These are phyloP conservation scores for Lablab purpureus DNA, from an alignment of 306 rosid genomes.

Conservation along the genomic window DNA sequence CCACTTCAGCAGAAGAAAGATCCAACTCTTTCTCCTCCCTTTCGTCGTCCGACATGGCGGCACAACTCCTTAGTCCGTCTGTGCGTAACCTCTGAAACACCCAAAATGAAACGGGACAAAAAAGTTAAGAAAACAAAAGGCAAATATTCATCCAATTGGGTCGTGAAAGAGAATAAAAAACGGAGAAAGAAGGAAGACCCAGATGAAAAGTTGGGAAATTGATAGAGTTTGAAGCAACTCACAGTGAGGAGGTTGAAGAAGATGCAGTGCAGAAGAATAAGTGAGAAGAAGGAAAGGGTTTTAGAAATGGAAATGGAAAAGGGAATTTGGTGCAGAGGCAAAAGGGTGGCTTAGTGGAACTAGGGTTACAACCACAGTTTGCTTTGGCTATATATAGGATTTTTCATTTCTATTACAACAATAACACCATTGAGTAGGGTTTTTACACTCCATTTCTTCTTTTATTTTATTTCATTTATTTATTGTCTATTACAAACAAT, in stretches of 20 bases:
- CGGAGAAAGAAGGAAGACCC: background rate
- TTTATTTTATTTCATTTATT: too few species aligned
- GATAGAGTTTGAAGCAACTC: slow-evolving; percentile 17
- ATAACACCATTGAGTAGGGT: slow-evolving; percentile 44
- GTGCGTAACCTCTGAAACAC: background rate
- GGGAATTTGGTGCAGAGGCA: background rate
- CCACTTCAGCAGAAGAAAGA: slow-evolving; percentile 87
- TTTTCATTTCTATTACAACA: slow-evolving; percentile 23
- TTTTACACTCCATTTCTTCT: background rate
- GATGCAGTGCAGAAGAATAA: background rate
- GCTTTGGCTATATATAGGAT: slow-evolving; percentile 64
- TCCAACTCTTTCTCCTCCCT: slow-evolving; percentile 99
- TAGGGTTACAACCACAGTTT: slow-evolving; percentile 62
- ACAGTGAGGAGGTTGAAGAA: background rate
- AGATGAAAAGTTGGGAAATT: background rate
- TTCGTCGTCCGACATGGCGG: slow-evolving; percentile 87
- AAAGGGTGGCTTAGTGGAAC: slow-evolving; percentile 12
- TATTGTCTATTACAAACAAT: too few species aligned
- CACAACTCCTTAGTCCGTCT: slow-evolving; percentile 9
- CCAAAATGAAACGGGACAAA: background rate
- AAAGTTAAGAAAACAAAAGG: background rate
- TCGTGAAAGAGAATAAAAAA: background rate
- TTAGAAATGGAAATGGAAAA: slow-evolving; percentile 1
- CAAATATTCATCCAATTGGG: background rate
- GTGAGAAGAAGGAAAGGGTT: slow-evolving; percentile 25